Conservation (phyloP, 768 basidiomycete species). For the Lactarius evosmus region DNA sequence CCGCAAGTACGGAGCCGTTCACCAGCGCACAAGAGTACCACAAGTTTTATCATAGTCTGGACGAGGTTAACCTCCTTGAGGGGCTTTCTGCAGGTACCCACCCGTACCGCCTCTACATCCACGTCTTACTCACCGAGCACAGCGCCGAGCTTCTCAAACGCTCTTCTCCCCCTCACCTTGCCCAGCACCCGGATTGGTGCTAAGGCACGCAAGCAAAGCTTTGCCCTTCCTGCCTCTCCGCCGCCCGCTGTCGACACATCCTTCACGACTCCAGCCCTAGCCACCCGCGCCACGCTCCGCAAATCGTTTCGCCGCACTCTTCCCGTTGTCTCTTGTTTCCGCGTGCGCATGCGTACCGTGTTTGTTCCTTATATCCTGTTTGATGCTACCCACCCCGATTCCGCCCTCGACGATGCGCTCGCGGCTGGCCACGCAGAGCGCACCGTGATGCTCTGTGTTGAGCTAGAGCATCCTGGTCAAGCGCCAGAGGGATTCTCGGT, state of each 20-base stretch:
- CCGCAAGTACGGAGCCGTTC: slow-evolving; percentile 30
- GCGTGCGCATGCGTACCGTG: slow-evolving; percentile 91
- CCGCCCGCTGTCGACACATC: slow-evolving; percentile 42
- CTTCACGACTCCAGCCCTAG: slow-evolving; percentile 19
- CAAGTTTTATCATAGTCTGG: slow-evolving; percentile 45
- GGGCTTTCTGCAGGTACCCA: slow-evolving; percentile 59
- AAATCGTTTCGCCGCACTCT: slow-evolving; percentile 84
- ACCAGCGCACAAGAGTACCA: slow-evolving; percentile 39
- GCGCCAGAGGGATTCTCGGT: slow-evolving; percentile 66
- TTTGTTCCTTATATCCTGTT: slow-evolving; percentile 84
- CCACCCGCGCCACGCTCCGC: slow-evolving; percentile 63
- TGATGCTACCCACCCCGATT: slow-evolving; percentile 32
- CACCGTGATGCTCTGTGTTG: slow-evolving; percentile 86
- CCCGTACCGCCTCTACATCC: slow-evolving; percentile 1
- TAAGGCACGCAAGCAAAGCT: slow-evolving; percentile 55
- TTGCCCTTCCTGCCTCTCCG: slow-evolving; percentile 56
- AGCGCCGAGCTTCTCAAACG: slow-evolving; percentile 46
- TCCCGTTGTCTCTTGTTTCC: slow-evolving; percentile 75
- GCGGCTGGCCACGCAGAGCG: slow-evolving; percentile 76
- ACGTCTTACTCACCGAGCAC: slow-evolving; percentile 10
- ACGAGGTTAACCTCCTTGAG: slow-evolving; percentile 66
- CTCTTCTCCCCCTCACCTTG: slow-evolving; percentile 43
- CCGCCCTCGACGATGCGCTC: slow-evolving; percentile 42
- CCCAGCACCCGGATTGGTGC: slow-evolving; percentile 72
- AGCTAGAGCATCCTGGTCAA: slow-evolving; percentile 80